Percentiles rank a stretch among this genome's conserved stretches.
These are phyloP conservation scores for Chrysophaeum taylorii DNA, from an alignment of 352 stramenopile species.

Conservation along the genomic window DNA sequence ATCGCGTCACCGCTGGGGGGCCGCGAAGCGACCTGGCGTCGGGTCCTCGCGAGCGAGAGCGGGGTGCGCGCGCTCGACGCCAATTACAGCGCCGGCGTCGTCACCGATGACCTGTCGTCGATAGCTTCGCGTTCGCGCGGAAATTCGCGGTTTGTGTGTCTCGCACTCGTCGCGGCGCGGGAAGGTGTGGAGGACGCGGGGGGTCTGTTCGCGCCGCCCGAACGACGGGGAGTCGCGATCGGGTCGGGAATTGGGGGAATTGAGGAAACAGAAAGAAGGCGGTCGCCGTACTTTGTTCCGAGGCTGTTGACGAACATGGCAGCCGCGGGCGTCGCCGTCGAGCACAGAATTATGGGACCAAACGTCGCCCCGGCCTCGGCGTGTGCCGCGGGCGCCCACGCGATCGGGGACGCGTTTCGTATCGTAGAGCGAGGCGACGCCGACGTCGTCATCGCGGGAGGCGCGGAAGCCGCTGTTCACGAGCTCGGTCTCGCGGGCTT, in stretches of 20 bases:
- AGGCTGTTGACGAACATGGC: conserved; percentile 82
- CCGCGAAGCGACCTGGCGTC: no score
- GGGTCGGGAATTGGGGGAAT: conserved; percentile 21
- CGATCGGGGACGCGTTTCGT: conserved; percentile 82
- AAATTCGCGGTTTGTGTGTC: neutral
- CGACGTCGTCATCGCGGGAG: conserved; percentile 89
- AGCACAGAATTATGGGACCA: conserved; percentile 73
- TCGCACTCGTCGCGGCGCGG: neutral
- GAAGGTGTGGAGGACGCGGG: conserved; percentile 8
- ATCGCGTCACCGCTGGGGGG: no score
- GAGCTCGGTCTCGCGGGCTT: conserved; percentile 85
- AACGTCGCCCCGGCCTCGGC: conserved; percentile 79
- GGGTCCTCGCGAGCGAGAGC: no score
- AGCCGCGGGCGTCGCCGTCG: conserved; percentile 74
- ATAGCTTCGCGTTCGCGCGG: no score
- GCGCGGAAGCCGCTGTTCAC: conserved; percentile 85
- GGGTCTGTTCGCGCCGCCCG: neutral
- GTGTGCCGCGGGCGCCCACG: conserved; percentile 88
- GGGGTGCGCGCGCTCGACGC: no score
- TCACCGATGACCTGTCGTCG: no score
- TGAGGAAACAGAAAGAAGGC: conserved; percentile 38
- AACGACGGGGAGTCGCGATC: neutral
- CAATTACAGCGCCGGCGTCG: no score
- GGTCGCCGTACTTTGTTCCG: conserved; percentile 84
- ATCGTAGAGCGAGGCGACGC: conserved; percentile 61